Evolutionary conservation across 2,329 filamentous ascomycete species (phyloP), one percentile per base, ranked within the genome.

Genomic region (Paecilomyces niveus): DNA sequence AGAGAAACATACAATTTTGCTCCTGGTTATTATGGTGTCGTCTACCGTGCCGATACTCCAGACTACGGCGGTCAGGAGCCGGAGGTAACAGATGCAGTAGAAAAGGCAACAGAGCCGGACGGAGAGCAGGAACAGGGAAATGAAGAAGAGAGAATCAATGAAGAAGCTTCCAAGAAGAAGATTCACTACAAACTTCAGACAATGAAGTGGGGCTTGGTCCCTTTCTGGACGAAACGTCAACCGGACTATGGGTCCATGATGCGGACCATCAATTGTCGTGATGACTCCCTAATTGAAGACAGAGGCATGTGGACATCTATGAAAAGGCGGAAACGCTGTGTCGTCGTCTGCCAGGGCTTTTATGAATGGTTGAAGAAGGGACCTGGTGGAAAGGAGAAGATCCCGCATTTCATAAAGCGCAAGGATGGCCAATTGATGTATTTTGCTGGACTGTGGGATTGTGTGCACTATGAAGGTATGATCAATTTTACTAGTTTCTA

Each of bases 151-250:
- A 54, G 8, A 54, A 57, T 15, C 50, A 61, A 56, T 9, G 54
- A 65, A 51, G 57, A 56, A 54, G 58, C 60, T 10, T 18, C 31
- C 49, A 26, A 58, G 57, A 66, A 66, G 29, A 71, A 76, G 59
- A 80, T 81, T 9, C 85, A 77, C 64, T 96, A 95, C 77, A 93
- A 89, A 72, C 78, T 99, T 8, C 92, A 97, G 71, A 82, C 86
- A 1, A 97, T 97, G 89, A 93, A 91, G 81, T 99, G 94, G 94
- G 94, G 93, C 0, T 81, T 99, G 6, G 81, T 97, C 13, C 93
- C 94, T 0, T 96, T 88, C 73, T 97, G 93, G 93, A 95, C 90
- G 3, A 96, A 93, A 76, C 83, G 88, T 11, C 86, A 86, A 56
- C 90, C 91, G 0, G 86, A 91, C 68, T 93, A 94, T 67, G 81